Evolutionary conservation across 192 early-diverging fungal genomes (phyloP).

Genomic region (Entomortierella chlamydospora): DNA sequence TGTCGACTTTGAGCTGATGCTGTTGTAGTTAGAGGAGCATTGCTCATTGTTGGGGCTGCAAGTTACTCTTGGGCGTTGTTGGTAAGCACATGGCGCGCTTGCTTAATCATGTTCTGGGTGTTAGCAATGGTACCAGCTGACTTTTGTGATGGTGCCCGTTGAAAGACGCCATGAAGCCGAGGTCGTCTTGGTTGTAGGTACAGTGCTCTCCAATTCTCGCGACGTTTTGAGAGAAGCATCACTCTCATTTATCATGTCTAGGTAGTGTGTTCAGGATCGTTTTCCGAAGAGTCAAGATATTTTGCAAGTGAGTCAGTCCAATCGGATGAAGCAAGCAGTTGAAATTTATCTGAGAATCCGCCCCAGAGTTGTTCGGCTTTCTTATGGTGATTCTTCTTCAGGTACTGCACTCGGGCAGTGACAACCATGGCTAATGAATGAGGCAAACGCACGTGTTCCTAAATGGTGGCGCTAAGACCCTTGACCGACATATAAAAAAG

Average conservation of each 20-base stretch:
- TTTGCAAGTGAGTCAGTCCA: conserved; percentile 9
- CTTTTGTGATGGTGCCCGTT: conserved; percentile 12
- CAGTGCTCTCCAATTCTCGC: conserved; percentile 15
- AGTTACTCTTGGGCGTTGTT: no score
- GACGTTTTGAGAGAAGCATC: conserved; percentile 11
- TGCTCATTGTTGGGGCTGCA: no score
- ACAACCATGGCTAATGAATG: no score
- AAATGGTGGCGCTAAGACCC: no score
- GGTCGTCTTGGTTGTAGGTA: conserved; percentile 20
- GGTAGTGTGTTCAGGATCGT: conserved; percentile 9
- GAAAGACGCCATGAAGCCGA: conserved; percentile 10
- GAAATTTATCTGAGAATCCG: conserved; percentile 24
- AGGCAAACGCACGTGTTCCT: no score
- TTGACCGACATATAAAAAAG: no score
- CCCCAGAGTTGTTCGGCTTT: conserved; percentile 24
- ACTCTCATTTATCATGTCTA: conserved; percentile 20
- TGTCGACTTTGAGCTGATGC: no score
- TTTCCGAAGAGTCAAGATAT: conserved; percentile 2
- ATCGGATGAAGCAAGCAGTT: conserved; percentile 5
- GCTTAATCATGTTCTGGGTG: conserved; percentile 11
- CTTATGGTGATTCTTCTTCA: conserved; percentile 22
- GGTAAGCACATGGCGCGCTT: conserved; percentile 18
- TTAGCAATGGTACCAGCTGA: conserved; percentile 2
- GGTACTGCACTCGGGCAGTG: conserved; percentile 1
- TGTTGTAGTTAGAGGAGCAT: no score